Conservation (phyloP, 441 rosid genomes). For the Heliophila coronopifolia region DNA sequence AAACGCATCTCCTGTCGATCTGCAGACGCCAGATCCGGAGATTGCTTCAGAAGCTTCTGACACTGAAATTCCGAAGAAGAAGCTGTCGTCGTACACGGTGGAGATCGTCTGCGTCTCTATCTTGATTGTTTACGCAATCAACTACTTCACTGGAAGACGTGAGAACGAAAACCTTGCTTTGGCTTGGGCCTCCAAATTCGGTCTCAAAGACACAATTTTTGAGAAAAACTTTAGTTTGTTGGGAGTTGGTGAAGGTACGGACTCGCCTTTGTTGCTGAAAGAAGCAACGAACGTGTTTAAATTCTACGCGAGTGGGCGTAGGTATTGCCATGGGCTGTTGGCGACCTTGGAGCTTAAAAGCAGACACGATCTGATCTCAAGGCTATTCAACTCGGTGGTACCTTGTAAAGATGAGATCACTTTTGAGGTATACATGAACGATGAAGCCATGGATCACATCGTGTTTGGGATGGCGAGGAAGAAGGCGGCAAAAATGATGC, state of each 20-base stretch:
- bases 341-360: constrained; percentile 96
- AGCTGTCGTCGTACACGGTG: constrained; percentile 41
- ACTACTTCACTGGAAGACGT: constrained; percentile 77
- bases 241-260: constrained; percentile 83
- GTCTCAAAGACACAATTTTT: constrained; percentile 62
- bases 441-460: constrained; percentile 83
- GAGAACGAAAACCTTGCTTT: constrained; percentile 87
- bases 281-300: constrained; percentile 88
- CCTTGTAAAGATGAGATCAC: constrained; percentile 93
- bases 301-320: constrained; percentile 90
- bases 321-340: constrained; percentile 77
- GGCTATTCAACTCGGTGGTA: constrained; percentile 60
- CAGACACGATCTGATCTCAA: constrained; percentile 86
- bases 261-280: constrained; percentile 72
- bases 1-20: constrained; percentile 22
- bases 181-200: constrained; percentile 88
- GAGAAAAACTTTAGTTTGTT: constrained; percentile 84
- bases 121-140: constrained; percentile 55
- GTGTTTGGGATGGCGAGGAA: constrained; percentile 78
- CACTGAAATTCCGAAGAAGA: constrained; percentile 28
- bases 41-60: constrained; percentile 18
- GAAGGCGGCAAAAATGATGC: constrained; percentile 78
- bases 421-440: constrained; percentile 89
- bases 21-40: constrained; percentile 31
- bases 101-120: constrained; percentile 63